Percentiles rank a stretch among this genome's conserved stretches.
Evolutionary conservation across 306 rosid species (phyloP).

Genomic region (Inga leiocalycina): DNA sequence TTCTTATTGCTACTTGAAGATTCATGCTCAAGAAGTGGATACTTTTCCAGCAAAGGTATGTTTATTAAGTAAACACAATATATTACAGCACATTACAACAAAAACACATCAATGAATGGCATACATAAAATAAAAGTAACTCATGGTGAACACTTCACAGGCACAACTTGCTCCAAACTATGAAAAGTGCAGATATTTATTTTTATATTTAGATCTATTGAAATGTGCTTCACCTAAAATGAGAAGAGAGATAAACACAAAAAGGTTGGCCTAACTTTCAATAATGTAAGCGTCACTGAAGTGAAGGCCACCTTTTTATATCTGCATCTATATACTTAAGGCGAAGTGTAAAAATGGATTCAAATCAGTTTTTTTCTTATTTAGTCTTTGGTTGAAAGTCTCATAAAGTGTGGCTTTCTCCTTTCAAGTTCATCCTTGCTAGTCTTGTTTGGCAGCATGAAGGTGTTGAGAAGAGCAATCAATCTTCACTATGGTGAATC

Average conservation of each 20-base stretch:
- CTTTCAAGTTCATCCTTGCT: not conserved
- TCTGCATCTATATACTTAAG: too few relatives aligned
- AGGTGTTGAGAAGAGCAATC: conserved; percentile 9
- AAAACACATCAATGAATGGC: not conserved
- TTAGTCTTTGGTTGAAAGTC: not conserved
- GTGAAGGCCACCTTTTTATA: not conserved
- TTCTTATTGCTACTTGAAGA: not conserved
- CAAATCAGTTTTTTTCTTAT: not conserved
- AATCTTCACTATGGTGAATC: conserved; percentile 41
- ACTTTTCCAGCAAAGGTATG: not conserved
- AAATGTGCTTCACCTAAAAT: not conserved
- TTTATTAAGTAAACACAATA: not conserved
- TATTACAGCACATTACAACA: not conserved
- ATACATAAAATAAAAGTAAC: not conserved
- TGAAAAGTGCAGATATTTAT: not conserved
- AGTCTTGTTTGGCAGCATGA: conserved; percentile 18
- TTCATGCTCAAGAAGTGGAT: not conserved
- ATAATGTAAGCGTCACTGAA: too few relatives aligned
- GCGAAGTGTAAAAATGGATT: not conserved
- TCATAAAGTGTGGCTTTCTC: not conserved
- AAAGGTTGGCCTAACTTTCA: not conserved
- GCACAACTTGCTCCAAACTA: not conserved
- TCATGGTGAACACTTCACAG: not conserved
- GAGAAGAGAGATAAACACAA: not conserved
- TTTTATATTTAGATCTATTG: not conserved